These are phyloP conservation scores for Curvularia sp. DNA, from an alignment of 2,329 filamentous ascomycete species.

Conservation along the genomic window DNA sequence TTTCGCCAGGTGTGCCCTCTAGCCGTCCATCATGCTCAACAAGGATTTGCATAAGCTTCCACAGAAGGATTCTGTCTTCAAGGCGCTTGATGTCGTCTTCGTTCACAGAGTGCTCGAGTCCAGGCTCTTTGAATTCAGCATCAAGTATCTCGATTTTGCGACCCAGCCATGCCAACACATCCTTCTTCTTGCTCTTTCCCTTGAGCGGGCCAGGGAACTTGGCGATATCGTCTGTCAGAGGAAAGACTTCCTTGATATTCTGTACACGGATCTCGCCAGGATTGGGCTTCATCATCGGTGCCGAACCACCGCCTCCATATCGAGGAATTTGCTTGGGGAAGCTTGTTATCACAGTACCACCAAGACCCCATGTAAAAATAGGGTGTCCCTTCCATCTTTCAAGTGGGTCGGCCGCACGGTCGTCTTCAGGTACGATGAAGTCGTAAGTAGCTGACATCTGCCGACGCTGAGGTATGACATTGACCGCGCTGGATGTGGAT, in stretches of 20 bases:
- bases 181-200: constrained; percentile 94
- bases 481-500: constrained; percentile 21
- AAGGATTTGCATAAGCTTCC: constrained; percentile 82
- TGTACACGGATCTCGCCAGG: constrained; percentile 83
- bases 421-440: constrained; percentile 64
- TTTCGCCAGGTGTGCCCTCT: constrained; percentile 75
- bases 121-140: constrained; percentile 53
- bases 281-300: constrained; percentile 80
- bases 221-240: constrained; percentile 72
- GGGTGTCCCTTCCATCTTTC: constrained; percentile 91
- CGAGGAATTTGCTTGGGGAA: constrained; percentile 90
- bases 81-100: constrained; percentile 70
- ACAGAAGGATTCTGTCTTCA: constrained; percentile 81
- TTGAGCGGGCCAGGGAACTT: constrained; percentile 91
- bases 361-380: constrained; percentile 86
- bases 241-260: constrained; percentile 74
- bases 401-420: constrained; percentile 72
- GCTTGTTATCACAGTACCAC: constrained; percentile 79
- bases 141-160: constrained; percentile 78
- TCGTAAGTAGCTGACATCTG: constrained; percentile 59
- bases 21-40: constrained; percentile 86
- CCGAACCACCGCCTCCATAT: constrained; percentile 75
- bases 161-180: constrained; percentile 80
- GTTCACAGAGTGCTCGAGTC: constrained; percentile 60
- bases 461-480: constrained; percentile 43